Evolutionary conservation across 345 rosid genomes (phyloP).

Genomic region (Rubroshorea leprosula): DNA sequence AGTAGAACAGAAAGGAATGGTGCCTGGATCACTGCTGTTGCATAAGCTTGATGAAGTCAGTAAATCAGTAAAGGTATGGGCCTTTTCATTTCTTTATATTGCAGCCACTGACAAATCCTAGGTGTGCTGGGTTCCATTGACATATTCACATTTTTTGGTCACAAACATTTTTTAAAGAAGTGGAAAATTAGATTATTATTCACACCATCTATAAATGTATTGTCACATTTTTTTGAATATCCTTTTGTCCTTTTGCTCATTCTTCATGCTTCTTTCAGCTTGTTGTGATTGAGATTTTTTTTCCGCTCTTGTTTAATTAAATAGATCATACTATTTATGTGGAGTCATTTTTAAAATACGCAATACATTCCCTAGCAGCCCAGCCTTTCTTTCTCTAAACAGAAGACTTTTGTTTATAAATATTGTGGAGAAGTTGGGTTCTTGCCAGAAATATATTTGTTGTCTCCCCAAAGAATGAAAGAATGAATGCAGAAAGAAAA

Average conservation of each 20-base stretch:
- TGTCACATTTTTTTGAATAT: too few species aligned
- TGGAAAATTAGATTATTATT: neutral
- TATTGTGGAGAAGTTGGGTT: too few species aligned
- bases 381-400: too few species aligned
- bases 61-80: slow-evolving; percentile 24
- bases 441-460: too few species aligned
- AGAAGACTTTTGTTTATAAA: too few species aligned
- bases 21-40: slow-evolving; percentile 36
- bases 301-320: too few species aligned
- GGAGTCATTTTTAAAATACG: too few species aligned
- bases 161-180: neutral
- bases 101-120: neutral
- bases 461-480: neutral
- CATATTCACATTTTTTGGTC: neutral
- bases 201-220: neutral
- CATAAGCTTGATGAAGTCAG: slow-evolving; percentile 54
- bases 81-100: slow-evolving; percentile 1
- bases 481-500: neutral
- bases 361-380: too few species aligned
- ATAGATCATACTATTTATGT: too few species aligned
- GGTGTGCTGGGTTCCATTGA: neutral
- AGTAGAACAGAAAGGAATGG: slow-evolving; percentile 29
- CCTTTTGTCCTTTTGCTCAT: too few species aligned
- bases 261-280: neutral
- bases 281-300: neutral